A percentile compares a stretch with the other conserved stretches of the same genome.
Conservation (phyloP, 2,329 filamentous ascomycete species). For the Incumbomyces lentus region DNA sequence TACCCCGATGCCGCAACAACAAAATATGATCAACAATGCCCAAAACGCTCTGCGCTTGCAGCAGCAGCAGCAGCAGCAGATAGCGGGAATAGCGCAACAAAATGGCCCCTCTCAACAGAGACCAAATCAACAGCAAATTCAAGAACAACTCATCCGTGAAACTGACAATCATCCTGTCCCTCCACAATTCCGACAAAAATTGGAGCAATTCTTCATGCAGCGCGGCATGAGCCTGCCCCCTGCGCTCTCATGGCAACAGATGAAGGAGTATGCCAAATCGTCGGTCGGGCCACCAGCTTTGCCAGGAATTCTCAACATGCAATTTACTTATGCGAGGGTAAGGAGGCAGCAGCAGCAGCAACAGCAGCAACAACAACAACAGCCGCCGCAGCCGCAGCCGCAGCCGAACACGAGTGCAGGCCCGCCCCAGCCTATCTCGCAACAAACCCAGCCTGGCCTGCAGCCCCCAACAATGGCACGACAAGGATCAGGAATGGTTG, state of each 20-base stretch:
- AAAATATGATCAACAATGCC: slow-evolving; percentile 12
- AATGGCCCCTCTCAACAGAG: slow-evolving; percentile 6
- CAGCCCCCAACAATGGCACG: not conserved
- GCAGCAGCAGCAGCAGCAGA: slow-evolving; percentile 19
- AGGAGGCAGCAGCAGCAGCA: slow-evolving; percentile 9
- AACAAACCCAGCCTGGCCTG: slow-evolving; percentile 9
- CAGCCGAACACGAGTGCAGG: slow-evolving; percentile 14
- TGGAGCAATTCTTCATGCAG: not conserved
- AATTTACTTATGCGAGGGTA: not conserved
- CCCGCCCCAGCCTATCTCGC: slow-evolving; percentile 5
- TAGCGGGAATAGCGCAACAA: slow-evolving; percentile 9
- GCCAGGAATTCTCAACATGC: not conserved
- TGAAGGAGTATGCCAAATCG: not conserved
- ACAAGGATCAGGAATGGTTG: not conserved
- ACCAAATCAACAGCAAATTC: not conserved
- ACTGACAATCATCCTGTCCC: not conserved
- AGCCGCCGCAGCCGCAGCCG: slow-evolving; percentile 10
- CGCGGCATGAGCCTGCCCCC: not conserved
- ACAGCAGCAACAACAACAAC: slow-evolving; percentile 18
- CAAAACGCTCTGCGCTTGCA: slow-evolving; percentile 18
- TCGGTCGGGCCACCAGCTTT: not conserved
- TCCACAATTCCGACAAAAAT: not conserved
- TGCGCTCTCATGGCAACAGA: not conserved
- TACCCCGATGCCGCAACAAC: slow-evolving; percentile 15
- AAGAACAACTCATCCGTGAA: not conserved